Base-by-base conservation (phyloP, 345 rosid genomes). In the Punica granatum region DNA sequence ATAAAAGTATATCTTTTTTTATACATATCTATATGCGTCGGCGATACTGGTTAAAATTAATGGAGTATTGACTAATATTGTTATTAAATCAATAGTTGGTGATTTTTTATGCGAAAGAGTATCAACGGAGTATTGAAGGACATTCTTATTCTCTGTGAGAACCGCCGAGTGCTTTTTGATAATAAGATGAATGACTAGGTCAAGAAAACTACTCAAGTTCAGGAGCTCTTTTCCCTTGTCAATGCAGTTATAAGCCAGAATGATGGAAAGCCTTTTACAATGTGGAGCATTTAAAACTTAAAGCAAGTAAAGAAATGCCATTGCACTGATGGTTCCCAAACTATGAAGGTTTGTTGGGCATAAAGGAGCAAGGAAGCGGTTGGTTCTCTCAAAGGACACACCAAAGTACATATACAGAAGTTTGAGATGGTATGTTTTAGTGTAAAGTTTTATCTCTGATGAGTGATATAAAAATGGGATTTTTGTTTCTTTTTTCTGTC, bases 241-340 rank as follows among this genome's bases (percentile, higher is more conserved):
- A 79, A 84, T 43, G 59, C 26, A n/a, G 81, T 90, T n/a, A 74
- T 82, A 34, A 69, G 32, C 13, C 78, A 75, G 63, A 94, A 90
- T 74, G 83, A 78, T 67, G 99, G 96, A 51, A 83, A 71, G 48
- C 97, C 97, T 0, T 94, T 81, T 69, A 84, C 88, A 26, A 88
- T n/a, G n/a, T n/a, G n/a, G n/a, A n/a, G n/a, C n/a, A n/a, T n/a
- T n/a, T n/a, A n/a, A n/a, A n/a, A n/a, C n/a, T n/a, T n/a, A n/a
- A n/a, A n/a, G n/a, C n/a, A n/a, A n/a, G n/a, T n/a, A 0, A 13
- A n/a, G 28, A 3, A 51, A n/a, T 51, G 2, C 11, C 28, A 51
- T 51, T n/a, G 58, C 23, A 23, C 13, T 51, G 10, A 51, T 30
- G 5, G 28, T 51, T 51, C 28, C 30, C 23, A 4, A 37, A n/a